Base-by-base conservation (phyloP, 2,329 filamentous ascomycete species). In the Fusarium stilboides region DNA sequence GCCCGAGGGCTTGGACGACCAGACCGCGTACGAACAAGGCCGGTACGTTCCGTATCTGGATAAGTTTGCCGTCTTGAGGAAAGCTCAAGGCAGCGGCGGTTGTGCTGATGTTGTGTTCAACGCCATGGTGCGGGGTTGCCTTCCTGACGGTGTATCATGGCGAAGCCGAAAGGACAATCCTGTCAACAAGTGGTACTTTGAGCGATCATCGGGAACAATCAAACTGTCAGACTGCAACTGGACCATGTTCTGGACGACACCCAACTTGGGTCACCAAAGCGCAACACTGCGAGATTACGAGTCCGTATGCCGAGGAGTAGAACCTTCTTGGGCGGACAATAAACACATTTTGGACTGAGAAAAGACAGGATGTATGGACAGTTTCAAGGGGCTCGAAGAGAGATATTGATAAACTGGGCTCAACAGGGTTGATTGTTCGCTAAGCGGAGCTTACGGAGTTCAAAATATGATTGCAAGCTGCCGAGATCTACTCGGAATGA, bases 181-280 rank as follows among this genome's bases (percentile, higher is more conserved):
- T 0, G 96, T 99, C 6, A 99, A 99, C 77, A 98, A 98, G 78
- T 99, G 96, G 96, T 99, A 99, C 79, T 98, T 98, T 80, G 96
- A 99, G 80, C 87, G 96, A 47, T 93, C 93, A 4, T 83, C 88
- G 47, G 96, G 96, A 0, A 94, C 91, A 3, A 92, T 91, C 86
- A 96, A 97, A 81, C 81, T 99, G 37, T 85, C 87, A 1, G 89
- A 88, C n/a, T 92, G 88, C 45, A 91, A 94, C 72, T 99, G 96
- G 96, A 94, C 94, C 5, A 98, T 98, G 94, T 99, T 99, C 76
- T 99, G 96, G 94, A 99, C 96, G 3, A 96, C 92, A 2, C 85
- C 88, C 1, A 87, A 88, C 46, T 84, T 91, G 57, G 82, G 88
- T 43, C 81, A 87, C 46, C 84, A 87, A 62, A 81, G 84, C 36